Evolutionary conservation across 192 early-diverging fungal species (phyloP), one percentile per base, ranked within the genome.

Genomic region (Thoreauomyces humboldtii): DNA sequence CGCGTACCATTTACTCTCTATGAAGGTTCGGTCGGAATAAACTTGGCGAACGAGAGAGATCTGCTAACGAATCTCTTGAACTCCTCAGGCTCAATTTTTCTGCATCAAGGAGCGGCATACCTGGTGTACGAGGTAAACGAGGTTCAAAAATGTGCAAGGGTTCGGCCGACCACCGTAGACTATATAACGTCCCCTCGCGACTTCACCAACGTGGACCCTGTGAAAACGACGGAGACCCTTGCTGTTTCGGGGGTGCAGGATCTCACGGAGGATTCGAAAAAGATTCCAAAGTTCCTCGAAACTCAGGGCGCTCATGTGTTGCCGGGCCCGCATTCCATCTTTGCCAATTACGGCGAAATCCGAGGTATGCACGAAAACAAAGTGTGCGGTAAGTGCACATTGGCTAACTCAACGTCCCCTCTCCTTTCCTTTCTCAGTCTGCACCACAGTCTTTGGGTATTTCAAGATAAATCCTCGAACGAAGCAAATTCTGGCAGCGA

Each of bases 361-460:
- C n/a, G n/a, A n/a, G n/a, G n/a, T n/a, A n/a, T n/a, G n/a, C n/a
- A n/a, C n/a, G n/a, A n/a, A n/a, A n/a, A n/a, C n/a, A n/a, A n/a
- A n/a, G n/a, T n/a, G n/a, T n/a, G n/a, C n/a, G n/a, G n/a, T n/a
- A n/a, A n/a, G n/a, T n/a, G n/a, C n/a, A n/a, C n/a, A n/a, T n/a
- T n/a, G n/a, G n/a, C n/a, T n/a, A n/a, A n/a, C n/a, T n/a, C n/a
- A n/a, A n/a, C n/a, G n/a, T n/a, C n/a, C n/a, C n/a, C n/a, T n/a
- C n/a, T n/a, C n/a, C n/a, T n/a, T n/a, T n/a, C n/a, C n/a, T n/a
- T n/a, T n/a, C n/a, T n/a, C n/a, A n/a, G n/a, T n/a, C n/a, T n/a
- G n/a, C n/a, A 78, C 83, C 17, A 66, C 67, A 4, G 80, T 81
- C 0, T 86, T 79, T 50, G 85, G 85, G 2, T 87, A 85, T 61